These are phyloP conservation scores for Trichoderma guizhouense DNA, from an alignment of 2,329 filamentous ascomycete genomes.

Conservation along the genomic window DNA sequence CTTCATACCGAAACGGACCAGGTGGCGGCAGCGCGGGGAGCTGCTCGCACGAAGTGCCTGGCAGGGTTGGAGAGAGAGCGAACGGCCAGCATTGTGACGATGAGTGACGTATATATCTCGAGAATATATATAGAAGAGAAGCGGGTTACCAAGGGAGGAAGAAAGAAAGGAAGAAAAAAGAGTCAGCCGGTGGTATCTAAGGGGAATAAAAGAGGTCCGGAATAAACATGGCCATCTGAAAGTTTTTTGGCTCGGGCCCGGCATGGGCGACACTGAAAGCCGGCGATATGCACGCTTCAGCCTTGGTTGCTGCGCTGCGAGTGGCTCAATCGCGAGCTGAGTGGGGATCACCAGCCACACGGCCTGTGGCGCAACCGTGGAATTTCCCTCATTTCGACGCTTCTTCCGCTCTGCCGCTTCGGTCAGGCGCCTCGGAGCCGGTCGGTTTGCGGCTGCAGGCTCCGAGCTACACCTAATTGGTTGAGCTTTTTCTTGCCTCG, in stretches of 20 bases:
- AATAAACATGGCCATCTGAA: background rate
- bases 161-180: slow-evolving; percentile 19
- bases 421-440: slow-evolving; percentile 30
- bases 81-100: slow-evolving; percentile 73
- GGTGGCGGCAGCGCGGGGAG: slow-evolving; percentile 51
- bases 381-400: slow-evolving; percentile 18
- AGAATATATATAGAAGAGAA: slow-evolving; percentile 9
- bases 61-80: slow-evolving; percentile 73
- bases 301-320: slow-evolving; percentile 16
- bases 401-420: slow-evolving; percentile 20
- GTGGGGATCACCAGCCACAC: slow-evolving; percentile 22
- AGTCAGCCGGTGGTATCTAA: slow-evolving; percentile 3
- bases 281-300: slow-evolving; percentile 20
- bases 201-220: slow-evolving; percentile 18
- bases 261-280: slow-evolving; percentile 20
- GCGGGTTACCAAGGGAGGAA: slow-evolving; percentile 17
- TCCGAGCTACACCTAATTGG: slow-evolving; percentile 21
- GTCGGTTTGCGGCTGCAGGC: slow-evolving; percentile 26
- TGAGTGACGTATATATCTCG: slow-evolving; percentile 11
- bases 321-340: slow-evolving; percentile 10
- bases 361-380: slow-evolving; percentile 20
- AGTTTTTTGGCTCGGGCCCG: slow-evolving; percentile 22
- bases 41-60: slow-evolving; percentile 72
- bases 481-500: background rate
- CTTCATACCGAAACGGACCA: slow-evolving; percentile 36